These are phyloP conservation scores for Fraxinus cuspidata DNA, from an alignment of 257 asterid species.

Conservation along the genomic window DNA sequence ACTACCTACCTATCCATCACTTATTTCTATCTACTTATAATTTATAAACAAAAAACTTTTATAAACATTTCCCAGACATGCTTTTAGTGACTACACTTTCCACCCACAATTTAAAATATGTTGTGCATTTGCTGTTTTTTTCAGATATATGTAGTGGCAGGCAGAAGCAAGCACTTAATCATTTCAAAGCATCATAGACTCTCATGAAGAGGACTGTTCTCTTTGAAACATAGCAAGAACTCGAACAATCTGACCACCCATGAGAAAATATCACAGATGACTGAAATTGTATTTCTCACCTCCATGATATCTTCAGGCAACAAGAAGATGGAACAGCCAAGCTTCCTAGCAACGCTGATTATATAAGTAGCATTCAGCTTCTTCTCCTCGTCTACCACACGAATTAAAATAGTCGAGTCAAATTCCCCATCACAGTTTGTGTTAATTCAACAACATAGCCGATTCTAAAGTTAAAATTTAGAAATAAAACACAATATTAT, in stretches of 20 bases:
- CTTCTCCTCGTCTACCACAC: conserved; percentile 73
- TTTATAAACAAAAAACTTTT: too few relatives aligned
- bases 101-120: background rate
- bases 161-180: conserved; percentile 8
- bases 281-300: conserved; percentile 46
- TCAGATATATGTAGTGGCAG: background rate
- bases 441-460: conserved; percentile 1
- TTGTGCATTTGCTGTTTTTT: background rate
- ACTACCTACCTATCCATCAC: too few relatives aligned
- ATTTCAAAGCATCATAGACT: background rate
- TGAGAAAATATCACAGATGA: conserved; percentile 10
- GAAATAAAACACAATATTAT: background rate
- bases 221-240: conserved; percentile 5
- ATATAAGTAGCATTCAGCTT: conserved; percentile 95
- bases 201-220: background rate
- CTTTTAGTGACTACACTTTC: too few relatives aligned
- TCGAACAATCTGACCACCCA: background rate
- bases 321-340: conserved; percentile 94
- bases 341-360: conserved; percentile 95
- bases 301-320: conserved; percentile 97
- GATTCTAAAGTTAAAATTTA: background rate
- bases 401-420: conserved; percentile 26
- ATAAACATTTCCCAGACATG: too few relatives aligned
- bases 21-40: too few relatives aligned
- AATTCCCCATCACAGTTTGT: conserved; percentile 18